Evolutionary conservation across 768 basidiomycete genomes (phyloP), one percentile per base, ranked within the genome.

Genomic region (Boletus vermiculosoides): DNA sequence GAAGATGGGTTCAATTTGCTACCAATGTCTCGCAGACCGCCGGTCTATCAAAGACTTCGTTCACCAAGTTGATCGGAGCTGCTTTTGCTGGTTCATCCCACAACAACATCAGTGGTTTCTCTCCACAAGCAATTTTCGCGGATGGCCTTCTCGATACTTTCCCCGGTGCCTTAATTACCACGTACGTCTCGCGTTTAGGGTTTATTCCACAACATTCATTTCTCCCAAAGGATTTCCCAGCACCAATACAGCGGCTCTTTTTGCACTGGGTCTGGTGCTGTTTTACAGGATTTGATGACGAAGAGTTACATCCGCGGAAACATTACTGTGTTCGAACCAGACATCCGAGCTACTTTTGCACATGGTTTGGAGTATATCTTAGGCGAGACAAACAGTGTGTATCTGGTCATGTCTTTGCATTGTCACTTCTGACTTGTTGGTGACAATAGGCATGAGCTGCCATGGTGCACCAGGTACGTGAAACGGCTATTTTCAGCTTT

Each of bases 221-320:
- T 20, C 30, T 55, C 22, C 13, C 48, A n/a, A 56, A 73, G 72
- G 20, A 70, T 76, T 50, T 80, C 79, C 16, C 75, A 79, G 58
- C 74, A 75, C 54, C 67, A 66, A 12, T 77, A 77, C 63, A 84
- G 83, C n/a, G 84, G 85, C 13, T 80, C 81, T 3, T 87, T 86
- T 66, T 87, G 85, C 59, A 59, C 71, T 7, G 87, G 87, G 16
- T 78, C 68, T 41, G 75, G 73, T 25, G 80, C 79, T 25, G 66
- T 84, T 34, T 69, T 90, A 12, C 79, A 83, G 61, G 83, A 85
- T 58, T 73, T 90, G 50, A 87, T 88, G 86, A 81, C 79, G 31
- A 88, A 89, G 63, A 64, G 74, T 6, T 77, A 77, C 45, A 76
- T 83, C 30, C 75, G 86, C 60, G 71, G 81, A 40, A 90, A 89